These are phyloP conservation scores for Lactarius tabidus DNA, from an alignment of 768 basidiomycete genomes.

Conservation along the genomic window DNA sequence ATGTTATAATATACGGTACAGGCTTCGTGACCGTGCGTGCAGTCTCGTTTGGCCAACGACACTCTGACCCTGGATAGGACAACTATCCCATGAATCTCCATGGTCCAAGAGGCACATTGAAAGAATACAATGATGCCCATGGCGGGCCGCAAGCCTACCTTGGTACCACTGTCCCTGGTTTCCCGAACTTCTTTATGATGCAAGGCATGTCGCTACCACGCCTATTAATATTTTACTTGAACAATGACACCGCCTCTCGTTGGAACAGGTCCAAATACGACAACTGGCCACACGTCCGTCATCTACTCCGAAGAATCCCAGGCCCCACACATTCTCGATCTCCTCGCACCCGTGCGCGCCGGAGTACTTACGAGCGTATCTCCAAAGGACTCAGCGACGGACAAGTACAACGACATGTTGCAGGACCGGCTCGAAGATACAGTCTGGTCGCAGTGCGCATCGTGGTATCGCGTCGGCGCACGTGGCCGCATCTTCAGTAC, in stretches of 20 bases:
- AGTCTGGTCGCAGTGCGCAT: conserved; percentile 18
- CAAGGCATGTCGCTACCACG: not conserved
- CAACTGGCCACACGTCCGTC: conserved; percentile 53
- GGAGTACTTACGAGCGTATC: conserved; percentile 11
- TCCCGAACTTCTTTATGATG: conserved; percentile 25
- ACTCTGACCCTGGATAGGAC: conserved; percentile 10
- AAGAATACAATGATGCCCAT: conserved; percentile 44
- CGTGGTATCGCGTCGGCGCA: conserved; percentile 21
- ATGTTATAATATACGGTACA: conserved; percentile 54
- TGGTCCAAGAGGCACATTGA: conserved; percentile 33
- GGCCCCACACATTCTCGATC: conserved; percentile 6
- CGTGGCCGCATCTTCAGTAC: conserved; percentile 11
- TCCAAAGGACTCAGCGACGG: conserved; percentile 18
- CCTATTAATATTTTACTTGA: not conserved
- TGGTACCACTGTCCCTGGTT: conserved; percentile 32
- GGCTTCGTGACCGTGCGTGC: conserved; percentile 45
- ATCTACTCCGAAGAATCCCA: conserved; percentile 42
- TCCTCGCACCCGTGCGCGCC: conserved; percentile 15
- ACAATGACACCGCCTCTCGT: not conserved
- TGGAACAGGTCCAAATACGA: conserved; percentile 43
- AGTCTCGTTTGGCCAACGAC: not conserved
- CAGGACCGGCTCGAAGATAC: conserved; percentile 12
- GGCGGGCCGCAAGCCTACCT: conserved; percentile 51
- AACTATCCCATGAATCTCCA: conserved; percentile 14
- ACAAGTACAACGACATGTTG: conserved; percentile 17